A percentile compares a stretch with the other conserved stretches of the same genome.
These are phyloP conservation scores for Fraxinus floribunda DNA, from an alignment of 305 asterid genomes.

Conservation along the genomic window DNA sequence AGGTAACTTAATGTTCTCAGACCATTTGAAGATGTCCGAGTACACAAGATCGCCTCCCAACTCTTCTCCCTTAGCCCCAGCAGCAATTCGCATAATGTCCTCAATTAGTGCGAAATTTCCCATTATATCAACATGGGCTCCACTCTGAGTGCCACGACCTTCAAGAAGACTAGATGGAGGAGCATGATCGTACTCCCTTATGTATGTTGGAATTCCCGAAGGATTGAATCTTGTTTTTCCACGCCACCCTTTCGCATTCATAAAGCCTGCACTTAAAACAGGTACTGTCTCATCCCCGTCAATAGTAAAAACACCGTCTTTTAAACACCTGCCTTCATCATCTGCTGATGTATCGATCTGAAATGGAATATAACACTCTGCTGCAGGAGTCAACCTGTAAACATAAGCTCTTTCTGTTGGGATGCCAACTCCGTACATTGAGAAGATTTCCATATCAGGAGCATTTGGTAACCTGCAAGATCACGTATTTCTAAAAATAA, in stretches of 20 bases:
- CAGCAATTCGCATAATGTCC: constrained; percentile 73
- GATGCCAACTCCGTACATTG: constrained; percentile 81
- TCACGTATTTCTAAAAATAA: neutral
- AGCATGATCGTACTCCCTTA: constrained; percentile 75
- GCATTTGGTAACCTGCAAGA: constrained; percentile 74
- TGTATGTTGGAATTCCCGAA: constrained; percentile 56
- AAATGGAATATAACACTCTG: constrained; percentile 75
- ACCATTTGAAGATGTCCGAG: constrained; percentile 73
- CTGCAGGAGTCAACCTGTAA: constrained; percentile 55
- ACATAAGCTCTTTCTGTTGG: constrained; percentile 84
- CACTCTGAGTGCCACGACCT: constrained; percentile 93
- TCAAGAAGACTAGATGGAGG: constrained; percentile 73
- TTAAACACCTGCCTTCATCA: constrained; percentile 31
- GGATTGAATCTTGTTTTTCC: constrained; percentile 82
- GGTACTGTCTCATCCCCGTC: constrained; percentile 94
- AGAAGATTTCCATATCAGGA: constrained; percentile 81
- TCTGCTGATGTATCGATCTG: constrained; percentile 73
- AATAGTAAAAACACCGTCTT: constrained; percentile 56
- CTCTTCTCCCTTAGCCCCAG: constrained; percentile 73
- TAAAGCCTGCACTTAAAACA: constrained; percentile 72
- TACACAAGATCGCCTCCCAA: constrained; percentile 74
- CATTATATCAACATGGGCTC: constrained; percentile 86
- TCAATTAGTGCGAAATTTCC: constrained; percentile 83
- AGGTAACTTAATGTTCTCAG: constrained; percentile 59
- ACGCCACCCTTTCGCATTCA: constrained; percentile 90